These are phyloP conservation scores for Micractinium sp. DNA, from an alignment of 139 green algal genomes.

Conservation along the genomic window DNA sequence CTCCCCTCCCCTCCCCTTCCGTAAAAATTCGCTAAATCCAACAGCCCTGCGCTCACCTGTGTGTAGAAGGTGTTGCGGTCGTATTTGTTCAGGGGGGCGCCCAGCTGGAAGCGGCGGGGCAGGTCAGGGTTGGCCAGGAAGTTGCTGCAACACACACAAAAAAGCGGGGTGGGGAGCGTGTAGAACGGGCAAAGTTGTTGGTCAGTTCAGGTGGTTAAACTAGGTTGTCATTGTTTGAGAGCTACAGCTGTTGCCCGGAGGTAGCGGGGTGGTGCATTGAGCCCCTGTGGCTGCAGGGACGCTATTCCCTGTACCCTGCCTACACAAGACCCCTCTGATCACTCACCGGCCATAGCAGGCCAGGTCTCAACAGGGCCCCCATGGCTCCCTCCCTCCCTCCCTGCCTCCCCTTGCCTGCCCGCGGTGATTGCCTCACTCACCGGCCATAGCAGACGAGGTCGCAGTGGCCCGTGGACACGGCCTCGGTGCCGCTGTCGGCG, in stretches of 20 bases:
- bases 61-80: constrained; percentile 83
- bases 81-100: constrained; percentile 78
- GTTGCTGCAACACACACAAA: constrained; percentile 33
- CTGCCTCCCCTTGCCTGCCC: too few relatives aligned
- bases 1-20: too few relatives aligned
- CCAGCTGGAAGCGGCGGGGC: constrained; percentile 63
- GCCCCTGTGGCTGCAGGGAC: too few relatives aligned
- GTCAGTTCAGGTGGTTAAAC: too few relatives aligned
- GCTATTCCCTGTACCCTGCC: too few relatives aligned
- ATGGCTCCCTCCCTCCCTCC: too few relatives aligned
- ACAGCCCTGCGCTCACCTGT: constrained; percentile 30
- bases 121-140: constrained; percentile 86
- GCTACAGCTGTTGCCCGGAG: too few relatives aligned
- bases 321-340: too few relatives aligned
- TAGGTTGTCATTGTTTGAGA: too few relatives aligned
- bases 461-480: constrained; percentile 32
- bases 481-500: constrained; percentile 49
- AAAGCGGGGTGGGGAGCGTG: not conserved
- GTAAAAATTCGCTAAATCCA: not conserved
- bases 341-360: constrained; percentile 1
- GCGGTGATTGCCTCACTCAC: not conserved
- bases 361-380: too few relatives aligned
- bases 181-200: too few relatives aligned
- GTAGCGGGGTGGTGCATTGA: too few relatives aligned
- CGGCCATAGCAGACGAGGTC: constrained; percentile 31